Evolutionary conservation across 2,329 filamentous ascomycete species (phyloP), one percentile per base, ranked within the genome.

Genomic region (Tricladium varicosporioides): DNA sequence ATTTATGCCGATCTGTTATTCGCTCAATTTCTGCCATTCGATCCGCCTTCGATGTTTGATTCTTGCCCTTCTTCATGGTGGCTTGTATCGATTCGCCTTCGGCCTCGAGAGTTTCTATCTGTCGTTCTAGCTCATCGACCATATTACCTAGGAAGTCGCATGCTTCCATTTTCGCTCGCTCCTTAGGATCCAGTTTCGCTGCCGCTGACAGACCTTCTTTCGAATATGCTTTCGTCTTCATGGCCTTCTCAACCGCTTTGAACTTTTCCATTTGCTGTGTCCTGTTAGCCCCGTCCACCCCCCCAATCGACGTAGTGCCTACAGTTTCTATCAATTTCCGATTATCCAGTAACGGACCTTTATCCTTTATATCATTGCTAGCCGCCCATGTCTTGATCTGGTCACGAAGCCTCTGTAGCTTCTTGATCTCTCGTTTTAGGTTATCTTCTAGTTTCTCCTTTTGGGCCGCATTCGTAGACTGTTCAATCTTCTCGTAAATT

Each of bases 321-420:
- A 97, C 93, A 79, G 92, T 96, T 82, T 99, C 94, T 75, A 99
- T 99, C 73, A 95, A 83, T 78, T 92, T 94, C 73, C 94, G 85
- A 75, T 99, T 87, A 70, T 99, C 94, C 70, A 97, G 78, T 72
- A 99, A 77, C 67, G 93, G 93, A 73, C 89, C 89, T 81, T 99
- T 99, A 80, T 99, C 94, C 81, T 99, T 99, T 84, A 99, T 96
- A 73, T 99, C 94, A 79, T 96, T 96, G 76, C 91, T 92, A 57
- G 92, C 90, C 2, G 93, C 92, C 94, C 94, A 99, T 82, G 93
- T 95, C 80, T 99, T 99, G 80, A 99, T 97, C 80, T 97, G 94
- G 75, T 99, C 94, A 71, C 94, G 89, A 74, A 94, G 87, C 69
- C 94, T 85, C 76, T 99, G 94, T 56, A 99, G 86, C 82, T 99